These are phyloP conservation scores for Paratinospora sagittata DNA, from an alignment of 164 flowering plant genomes.

Conservation along the genomic window DNA sequence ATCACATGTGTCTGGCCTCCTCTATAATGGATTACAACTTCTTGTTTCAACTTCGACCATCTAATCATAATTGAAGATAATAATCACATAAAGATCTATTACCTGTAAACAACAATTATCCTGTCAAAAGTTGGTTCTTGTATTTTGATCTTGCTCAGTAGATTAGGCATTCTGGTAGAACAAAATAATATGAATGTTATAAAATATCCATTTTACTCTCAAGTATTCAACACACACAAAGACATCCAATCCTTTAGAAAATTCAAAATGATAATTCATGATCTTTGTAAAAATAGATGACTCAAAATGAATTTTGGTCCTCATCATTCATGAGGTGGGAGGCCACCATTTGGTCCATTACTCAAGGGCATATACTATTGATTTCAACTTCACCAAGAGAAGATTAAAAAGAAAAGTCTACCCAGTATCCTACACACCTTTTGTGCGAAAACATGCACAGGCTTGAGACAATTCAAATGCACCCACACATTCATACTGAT, in stretches of 20 bases:
- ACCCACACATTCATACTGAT: not conserved
- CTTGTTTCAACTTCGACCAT: not conserved
- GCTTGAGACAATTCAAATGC: not conserved
- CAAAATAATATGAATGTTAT: conserved; percentile 12
- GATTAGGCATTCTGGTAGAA: conserved; percentile 41
- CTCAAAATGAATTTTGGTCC: no score
- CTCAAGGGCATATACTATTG: not conserved
- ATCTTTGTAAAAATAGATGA: not conserved
- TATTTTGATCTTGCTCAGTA: conserved; percentile 62
- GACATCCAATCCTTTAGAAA: not conserved
- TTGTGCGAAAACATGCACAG: no score
- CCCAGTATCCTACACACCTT: not conserved
- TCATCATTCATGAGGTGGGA: no score
- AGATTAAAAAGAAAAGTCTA: not conserved
- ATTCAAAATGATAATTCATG: not conserved
- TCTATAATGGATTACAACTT: not conserved
- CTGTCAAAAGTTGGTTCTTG: conserved; percentile 97
- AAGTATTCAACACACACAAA: not conserved
- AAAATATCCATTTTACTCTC: not conserved
- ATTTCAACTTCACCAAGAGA: not conserved
- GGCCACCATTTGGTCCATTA: not conserved
- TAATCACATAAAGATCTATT: conserved; percentile 5
- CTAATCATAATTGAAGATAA: not conserved
- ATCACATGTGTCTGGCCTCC: not conserved
- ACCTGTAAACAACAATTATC: conserved; percentile 95